Evolutionary conservation across 2,329 filamentous ascomycete genomes (phyloP).

Genomic region (Xylariales sp.): DNA sequence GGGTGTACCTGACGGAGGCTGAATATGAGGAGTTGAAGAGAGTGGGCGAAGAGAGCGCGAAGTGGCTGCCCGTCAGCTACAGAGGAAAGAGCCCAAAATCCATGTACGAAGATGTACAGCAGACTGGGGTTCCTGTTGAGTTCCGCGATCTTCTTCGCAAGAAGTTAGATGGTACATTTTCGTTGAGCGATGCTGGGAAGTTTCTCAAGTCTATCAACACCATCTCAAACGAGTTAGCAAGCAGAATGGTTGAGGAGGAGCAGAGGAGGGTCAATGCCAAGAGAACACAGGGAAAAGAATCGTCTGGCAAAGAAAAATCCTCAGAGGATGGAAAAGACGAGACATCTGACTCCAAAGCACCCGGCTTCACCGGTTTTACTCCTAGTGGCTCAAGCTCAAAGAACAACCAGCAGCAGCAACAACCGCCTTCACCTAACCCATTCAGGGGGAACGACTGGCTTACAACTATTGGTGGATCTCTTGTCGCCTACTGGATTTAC

Average conservation of each 20-base stretch:
- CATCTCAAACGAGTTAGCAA: conserved; percentile 10
- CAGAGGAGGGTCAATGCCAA: neutral
- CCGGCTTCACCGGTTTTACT: neutral
- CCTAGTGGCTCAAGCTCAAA: conserved; percentile 1
- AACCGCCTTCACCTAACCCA: conserved; percentile 9
- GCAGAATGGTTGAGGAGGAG: conserved; percentile 5
- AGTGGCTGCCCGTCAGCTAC: conserved; percentile 2
- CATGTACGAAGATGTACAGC: conserved; percentile 10
- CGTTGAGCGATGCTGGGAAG: conserved; percentile 11
- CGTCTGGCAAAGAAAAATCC: conserved; percentile 1
- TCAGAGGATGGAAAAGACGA: neutral
- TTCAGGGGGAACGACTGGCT: conserved; percentile 26
- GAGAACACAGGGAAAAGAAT: neutral
- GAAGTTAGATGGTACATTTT: conserved; percentile 2
- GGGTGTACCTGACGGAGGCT: conserved; percentile 20
- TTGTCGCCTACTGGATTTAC: conserved; percentile 39
- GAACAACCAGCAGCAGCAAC: conserved; percentile 6
- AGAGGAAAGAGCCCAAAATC: conserved; percentile 3
- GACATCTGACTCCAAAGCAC: neutral
- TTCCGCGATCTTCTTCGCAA: conserved; percentile 13
- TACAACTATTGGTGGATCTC: conserved; percentile 48
- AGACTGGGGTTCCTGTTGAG: conserved; percentile 13
- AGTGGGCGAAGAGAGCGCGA: neutral
- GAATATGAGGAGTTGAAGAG: conserved; percentile 10
- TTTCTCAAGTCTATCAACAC: conserved; percentile 13